phyloP scores from a whole-genome alignment of 495 filamentous ascomycete genomes.

The Geoglossum glabrum region DNA sequence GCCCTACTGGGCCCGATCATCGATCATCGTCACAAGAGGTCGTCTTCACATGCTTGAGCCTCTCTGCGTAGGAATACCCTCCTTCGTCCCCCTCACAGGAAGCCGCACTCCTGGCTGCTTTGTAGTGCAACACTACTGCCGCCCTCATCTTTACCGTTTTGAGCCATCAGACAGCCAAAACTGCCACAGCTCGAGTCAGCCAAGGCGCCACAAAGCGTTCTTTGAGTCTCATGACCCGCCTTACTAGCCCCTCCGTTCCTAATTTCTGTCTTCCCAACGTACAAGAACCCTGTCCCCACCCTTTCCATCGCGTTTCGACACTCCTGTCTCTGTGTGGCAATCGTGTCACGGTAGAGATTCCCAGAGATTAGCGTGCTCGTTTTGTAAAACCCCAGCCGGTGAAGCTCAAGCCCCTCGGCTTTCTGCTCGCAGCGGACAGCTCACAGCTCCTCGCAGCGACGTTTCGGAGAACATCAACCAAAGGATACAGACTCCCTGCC shows the following conservation, averaged over 20 bases:
- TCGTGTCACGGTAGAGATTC: no score
- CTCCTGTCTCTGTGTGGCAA: not conserved
- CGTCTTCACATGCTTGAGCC: constrained; percentile 3
- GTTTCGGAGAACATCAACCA: not conserved
- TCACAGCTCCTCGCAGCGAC: not conserved
- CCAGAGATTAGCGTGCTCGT: no score
- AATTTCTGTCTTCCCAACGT: not conserved
- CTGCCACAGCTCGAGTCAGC: not conserved
- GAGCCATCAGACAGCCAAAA: not conserved
- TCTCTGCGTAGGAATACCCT: not conserved
- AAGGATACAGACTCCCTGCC: not conserved
- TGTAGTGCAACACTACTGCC: not conserved
- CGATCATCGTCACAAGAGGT: no score
- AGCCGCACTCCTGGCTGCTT: not conserved
- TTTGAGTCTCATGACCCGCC: not conserved
- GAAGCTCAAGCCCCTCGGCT: not conserved
- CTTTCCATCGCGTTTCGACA: not conserved
- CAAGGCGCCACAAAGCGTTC: not conserved
- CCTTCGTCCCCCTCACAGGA: not conserved
- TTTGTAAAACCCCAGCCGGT: not conserved
- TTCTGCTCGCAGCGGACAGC: not conserved
- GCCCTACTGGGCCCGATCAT: no score
- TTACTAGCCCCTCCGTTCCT: not conserved
- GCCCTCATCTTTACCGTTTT: not conserved
- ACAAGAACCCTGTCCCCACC: not conserved